Evolutionary conservation across 257 asterid genomes (phyloP).

Genomic region (Solanum arcanum): DNA sequence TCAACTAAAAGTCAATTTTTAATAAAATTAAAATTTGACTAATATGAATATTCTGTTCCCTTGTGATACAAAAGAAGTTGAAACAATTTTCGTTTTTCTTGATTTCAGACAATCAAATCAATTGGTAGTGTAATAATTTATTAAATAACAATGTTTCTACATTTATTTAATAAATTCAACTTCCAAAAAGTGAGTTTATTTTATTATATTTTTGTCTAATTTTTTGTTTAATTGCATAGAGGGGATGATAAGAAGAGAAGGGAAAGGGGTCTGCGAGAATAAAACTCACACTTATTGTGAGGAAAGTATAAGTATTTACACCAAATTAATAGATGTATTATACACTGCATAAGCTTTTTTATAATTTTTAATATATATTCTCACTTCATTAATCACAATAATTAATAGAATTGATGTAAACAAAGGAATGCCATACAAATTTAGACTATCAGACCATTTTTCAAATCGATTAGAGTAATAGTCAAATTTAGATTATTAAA

Average conservation of each 20-base stretch:
- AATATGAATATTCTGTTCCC: neutral
- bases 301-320: neutral
- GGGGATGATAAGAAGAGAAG: neutral
- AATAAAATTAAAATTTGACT: neutral
- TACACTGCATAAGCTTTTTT: neutral
- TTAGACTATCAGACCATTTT: neutral
- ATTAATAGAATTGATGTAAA: neutral
- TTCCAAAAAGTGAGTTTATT: neutral
- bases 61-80: neutral
- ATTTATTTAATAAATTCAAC: neutral
- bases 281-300: neutral
- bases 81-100: neutral
- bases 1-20: neutral
- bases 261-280: neutral
- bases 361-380: neutral
- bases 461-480: neutral
- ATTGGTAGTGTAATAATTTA: neutral
- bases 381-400: neutral
- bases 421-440: neutral
- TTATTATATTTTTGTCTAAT: neutral
- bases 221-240: neutral
- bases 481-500: neutral
- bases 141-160: neutral
- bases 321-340: neutral
- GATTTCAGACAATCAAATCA: no score